Conservation (phyloP, 495 filamentous ascomycete genomes). For the Talaromyces thailandensis region DNA sequence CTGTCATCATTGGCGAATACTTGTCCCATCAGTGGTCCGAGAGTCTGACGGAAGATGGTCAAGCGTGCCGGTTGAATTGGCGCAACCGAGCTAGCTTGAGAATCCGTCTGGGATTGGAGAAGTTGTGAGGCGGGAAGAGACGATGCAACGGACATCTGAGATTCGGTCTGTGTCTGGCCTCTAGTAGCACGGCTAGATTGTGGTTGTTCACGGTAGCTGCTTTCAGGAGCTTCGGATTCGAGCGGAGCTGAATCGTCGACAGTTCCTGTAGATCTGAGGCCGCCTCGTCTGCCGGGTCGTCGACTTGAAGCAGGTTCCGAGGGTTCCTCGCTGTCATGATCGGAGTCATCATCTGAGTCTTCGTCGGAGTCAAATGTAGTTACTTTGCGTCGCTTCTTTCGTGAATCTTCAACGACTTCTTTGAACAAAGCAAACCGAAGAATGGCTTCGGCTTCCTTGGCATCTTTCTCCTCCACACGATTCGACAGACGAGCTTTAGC, state of each 20-base stretch:
- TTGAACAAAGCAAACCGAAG: constrained; percentile 96
- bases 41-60: constrained; percentile 62
- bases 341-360: constrained; percentile 33
- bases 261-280: constrained; percentile 30
- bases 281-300: constrained; percentile 18
- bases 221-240: constrained; percentile 28
- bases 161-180: constrained; percentile 33
- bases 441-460: constrained; percentile 79
- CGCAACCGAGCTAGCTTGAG: constrained; percentile 24
- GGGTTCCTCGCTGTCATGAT: constrained; percentile 26
- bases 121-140: constrained; percentile 61
- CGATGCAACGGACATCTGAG: constrained; percentile 58
- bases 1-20: constrained; percentile 72
- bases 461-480: constrained; percentile 88
- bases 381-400: constrained; percentile 59
- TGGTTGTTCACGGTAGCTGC: constrained; percentile 44
- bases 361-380: constrained; percentile 34
- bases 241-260: constrained; percentile 31
- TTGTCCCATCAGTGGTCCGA: constrained; percentile 69
- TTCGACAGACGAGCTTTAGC: constrained; percentile 89
- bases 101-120: constrained; percentile 47
- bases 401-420: constrained; percentile 84
- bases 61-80: constrained; percentile 57
- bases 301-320: constrained; percentile 22
- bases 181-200: constrained; percentile 31